phyloP scores from a whole-genome alignment of 164 flowering plant genomes.

The Chloranthus sessilifolius region DNA sequence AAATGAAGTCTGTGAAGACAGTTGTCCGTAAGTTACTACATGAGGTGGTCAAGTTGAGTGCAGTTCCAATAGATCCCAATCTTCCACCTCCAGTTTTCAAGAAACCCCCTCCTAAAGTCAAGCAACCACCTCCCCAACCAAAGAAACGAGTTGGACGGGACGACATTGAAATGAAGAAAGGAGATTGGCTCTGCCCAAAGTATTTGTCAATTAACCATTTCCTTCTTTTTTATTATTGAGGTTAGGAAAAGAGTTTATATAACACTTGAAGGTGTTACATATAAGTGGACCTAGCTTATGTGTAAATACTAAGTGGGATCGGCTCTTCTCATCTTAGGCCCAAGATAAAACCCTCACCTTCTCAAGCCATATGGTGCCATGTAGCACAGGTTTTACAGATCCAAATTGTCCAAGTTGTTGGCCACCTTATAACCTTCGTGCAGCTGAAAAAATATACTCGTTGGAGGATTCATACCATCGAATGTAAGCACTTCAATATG shows the following conservation, averaged over 20 bases:
- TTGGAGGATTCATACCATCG: too few relatives aligned
- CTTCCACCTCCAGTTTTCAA: slow-evolving; percentile 88
- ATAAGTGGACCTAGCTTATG: too few relatives aligned
- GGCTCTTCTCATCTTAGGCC: too few relatives aligned
- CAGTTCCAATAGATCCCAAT: slow-evolving; percentile 95
- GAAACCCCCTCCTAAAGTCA: slow-evolving; percentile 92
- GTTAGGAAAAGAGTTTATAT: background rate
- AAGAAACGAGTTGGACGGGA: slow-evolving; percentile 91
- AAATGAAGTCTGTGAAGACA: slow-evolving; percentile 67
- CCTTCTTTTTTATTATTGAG: background rate
- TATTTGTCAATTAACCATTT: slow-evolving; percentile 20
- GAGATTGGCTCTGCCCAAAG: slow-evolving; percentile 99
- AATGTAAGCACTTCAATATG: too few relatives aligned
- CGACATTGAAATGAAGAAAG: slow-evolving; percentile 98
- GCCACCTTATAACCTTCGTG: too few relatives aligned
- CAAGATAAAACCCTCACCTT: too few relatives aligned
- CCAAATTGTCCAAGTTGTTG: too few relatives aligned
- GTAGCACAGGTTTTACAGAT: too few relatives aligned
- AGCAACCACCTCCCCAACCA: slow-evolving; percentile 96
- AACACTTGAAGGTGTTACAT: background rate
- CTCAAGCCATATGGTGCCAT: too few relatives aligned
- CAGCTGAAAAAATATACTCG: too few relatives aligned
- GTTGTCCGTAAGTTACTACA: slow-evolving; percentile 87
- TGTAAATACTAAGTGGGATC: too few relatives aligned
- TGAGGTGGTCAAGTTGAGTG: slow-evolving; percentile 83